Conservation (phyloP, 352 stramenopile species). For the Vaucheria bursata region DNA sequence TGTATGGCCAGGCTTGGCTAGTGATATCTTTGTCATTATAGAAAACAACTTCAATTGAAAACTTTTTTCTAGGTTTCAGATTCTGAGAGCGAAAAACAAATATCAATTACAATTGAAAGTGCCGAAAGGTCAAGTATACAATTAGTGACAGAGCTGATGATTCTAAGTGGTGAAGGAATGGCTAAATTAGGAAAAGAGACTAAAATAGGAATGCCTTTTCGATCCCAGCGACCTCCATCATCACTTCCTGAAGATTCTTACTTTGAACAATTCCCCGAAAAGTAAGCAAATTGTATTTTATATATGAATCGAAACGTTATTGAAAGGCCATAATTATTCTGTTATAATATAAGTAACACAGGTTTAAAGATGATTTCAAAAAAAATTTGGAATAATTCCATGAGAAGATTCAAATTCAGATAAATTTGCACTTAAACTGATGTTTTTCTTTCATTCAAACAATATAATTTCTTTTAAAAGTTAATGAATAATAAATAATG, state of each 20-base stretch:
- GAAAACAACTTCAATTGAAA: background rate
- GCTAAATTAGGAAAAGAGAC: conserved; percentile 10
- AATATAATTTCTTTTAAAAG: too few species aligned
- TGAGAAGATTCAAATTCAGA: too few species aligned
- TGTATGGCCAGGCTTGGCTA: background rate
- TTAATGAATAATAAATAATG: too few species aligned
- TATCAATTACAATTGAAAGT: conserved; percentile 21
- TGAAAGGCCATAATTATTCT: too few species aligned
- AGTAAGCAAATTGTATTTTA: too few species aligned
- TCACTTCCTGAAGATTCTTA: background rate
- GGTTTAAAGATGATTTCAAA: too few species aligned
- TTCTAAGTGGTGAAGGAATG: conserved; percentile 39
- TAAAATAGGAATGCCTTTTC: conserved; percentile 21
- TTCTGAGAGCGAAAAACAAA: conserved; percentile 2
- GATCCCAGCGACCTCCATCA: conserved; percentile 15
- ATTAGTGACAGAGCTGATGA: conserved; percentile 44
- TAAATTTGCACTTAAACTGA: too few species aligned
- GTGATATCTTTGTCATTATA: background rate
- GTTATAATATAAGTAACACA: too few species aligned
- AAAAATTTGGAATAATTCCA: too few species aligned
- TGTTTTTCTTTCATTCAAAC: too few species aligned
- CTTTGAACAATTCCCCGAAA: conserved; percentile 2
- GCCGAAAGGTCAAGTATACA: conserved; percentile 17
- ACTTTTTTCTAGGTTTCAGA: too few species aligned
- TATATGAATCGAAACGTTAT: too few species aligned